A percentile compares a stretch with the other conserved stretches of the same genome.
These are phyloP conservation scores for Sanghuangporus baumii DNA, from an alignment of 1,284 basidiomycete genomes.

Conservation along the genomic window DNA sequence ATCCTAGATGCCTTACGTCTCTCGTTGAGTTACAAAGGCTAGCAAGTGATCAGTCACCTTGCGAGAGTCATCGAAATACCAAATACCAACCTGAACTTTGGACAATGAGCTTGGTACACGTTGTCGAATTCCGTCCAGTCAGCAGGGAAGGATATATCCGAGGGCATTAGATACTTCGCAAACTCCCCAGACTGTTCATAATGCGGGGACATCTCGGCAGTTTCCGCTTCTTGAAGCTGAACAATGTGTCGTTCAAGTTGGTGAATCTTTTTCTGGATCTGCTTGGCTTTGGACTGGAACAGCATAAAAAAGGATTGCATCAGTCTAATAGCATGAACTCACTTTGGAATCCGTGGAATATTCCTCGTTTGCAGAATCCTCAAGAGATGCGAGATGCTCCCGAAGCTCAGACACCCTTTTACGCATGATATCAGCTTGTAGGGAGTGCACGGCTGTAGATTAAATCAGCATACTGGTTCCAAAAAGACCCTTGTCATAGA, in stretches of 20 bases:
- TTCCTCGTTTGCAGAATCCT: not conserved
- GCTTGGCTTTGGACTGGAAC: slow-evolving; percentile 16
- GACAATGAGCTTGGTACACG: slow-evolving; percentile 88
- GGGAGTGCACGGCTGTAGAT: slow-evolving; percentile 52
- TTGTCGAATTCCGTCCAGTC: slow-evolving; percentile 87
- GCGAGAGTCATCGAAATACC: not conserved
- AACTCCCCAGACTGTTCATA: slow-evolving; percentile 24
- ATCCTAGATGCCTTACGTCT: not conserved
- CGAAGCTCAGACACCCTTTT: slow-evolving; percentile 50
- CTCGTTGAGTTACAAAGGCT: not conserved
- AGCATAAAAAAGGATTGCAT: not conserved
- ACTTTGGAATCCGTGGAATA: not conserved
- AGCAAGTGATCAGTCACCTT: not conserved
- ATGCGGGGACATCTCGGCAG: slow-evolving; percentile 20
- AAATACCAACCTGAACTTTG: slow-evolving; percentile 50
- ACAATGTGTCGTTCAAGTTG: slow-evolving; percentile 59
- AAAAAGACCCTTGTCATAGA: not conserved
- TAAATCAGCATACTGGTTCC: slow-evolving; percentile 1
- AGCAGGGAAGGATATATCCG: slow-evolving; percentile 55
- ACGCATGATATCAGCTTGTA: slow-evolving; percentile 65
- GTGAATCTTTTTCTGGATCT: slow-evolving; percentile 43
- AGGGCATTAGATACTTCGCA: slow-evolving; percentile 55
- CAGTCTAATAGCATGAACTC: not conserved
- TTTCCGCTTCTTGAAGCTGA: slow-evolving; percentile 42
- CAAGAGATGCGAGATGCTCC: slow-evolving; percentile 23